Percentiles rank a stretch among this genome's conserved stretches.
These are phyloP conservation scores for Cladosporium halotolerans DNA, from an alignment of 2,329 filamentous ascomycete species.

Conservation along the genomic window DNA sequence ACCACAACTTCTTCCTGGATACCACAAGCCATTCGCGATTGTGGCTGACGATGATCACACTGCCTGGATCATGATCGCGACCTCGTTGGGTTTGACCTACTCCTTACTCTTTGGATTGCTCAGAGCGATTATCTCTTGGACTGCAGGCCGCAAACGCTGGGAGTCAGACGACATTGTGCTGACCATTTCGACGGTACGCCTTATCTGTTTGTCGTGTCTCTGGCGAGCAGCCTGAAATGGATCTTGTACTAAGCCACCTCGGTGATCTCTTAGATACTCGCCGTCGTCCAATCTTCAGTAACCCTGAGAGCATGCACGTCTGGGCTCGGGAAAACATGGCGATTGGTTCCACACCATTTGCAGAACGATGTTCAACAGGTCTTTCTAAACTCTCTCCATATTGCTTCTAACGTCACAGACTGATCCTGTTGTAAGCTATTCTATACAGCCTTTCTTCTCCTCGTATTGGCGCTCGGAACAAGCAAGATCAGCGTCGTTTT, in stretches of 20 bases:
- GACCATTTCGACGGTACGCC: conserved; percentile 6
- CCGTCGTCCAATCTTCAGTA: conserved; percentile 12
- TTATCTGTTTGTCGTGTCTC: too few species aligned
- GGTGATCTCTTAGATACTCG: not conserved
- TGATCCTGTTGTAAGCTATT: not conserved
- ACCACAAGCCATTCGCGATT: conserved; percentile 11
- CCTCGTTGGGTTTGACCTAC: conserved; percentile 10
- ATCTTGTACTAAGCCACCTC: too few species aligned
- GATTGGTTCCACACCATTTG: conserved; percentile 10
- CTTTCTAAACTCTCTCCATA: conserved; percentile 3
- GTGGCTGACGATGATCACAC: conserved; percentile 13
- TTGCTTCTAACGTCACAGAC: conserved; percentile 11
- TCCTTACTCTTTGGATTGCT: conserved; percentile 7
- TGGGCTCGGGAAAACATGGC: conserved; percentile 13
- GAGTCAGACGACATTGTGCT: conserved; percentile 13
- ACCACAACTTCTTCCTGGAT: conserved; percentile 1
- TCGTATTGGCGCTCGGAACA: conserved; percentile 10
- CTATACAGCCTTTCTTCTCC: conserved; percentile 14
- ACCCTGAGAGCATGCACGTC: conserved; percentile 12
- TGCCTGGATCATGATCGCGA: conserved; percentile 16
- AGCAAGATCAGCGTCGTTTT: conserved; percentile 11
- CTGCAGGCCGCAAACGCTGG: conserved; percentile 2
- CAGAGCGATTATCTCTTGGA: conserved; percentile 9
- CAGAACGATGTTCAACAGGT: conserved; percentile 4
- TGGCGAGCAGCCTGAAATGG: too few species aligned